Evolutionary conservation across 1,139 yeast genomes (phyloP).

Genomic region (Pichia inconspicua): DNA sequence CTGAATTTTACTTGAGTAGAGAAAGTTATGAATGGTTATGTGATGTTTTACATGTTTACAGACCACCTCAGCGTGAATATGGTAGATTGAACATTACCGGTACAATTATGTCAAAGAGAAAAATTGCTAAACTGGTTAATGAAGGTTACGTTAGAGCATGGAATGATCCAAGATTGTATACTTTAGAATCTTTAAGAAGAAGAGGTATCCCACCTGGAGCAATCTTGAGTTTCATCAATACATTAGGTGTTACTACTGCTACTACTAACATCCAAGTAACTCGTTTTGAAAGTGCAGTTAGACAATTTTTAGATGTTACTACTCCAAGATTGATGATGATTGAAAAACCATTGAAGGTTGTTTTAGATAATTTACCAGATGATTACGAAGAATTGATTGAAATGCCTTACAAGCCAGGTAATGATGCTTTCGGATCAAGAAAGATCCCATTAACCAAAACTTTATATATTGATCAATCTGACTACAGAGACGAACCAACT

Average conservation of each 20-base stretch:
- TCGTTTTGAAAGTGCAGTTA: slow-evolving; percentile 83
- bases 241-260: slow-evolving; percentile 92
- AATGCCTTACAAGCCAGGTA: slow-evolving; percentile 88
- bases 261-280: slow-evolving; percentile 85
- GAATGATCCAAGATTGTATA: slow-evolving; percentile 97
- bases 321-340: slow-evolving; percentile 96
- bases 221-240: slow-evolving; percentile 82
- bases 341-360: slow-evolving; percentile 76
- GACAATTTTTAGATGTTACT: slow-evolving; percentile 79
- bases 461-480: slow-evolving; percentile 78
- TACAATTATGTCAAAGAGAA: slow-evolving; percentile 88
- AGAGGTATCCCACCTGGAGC: slow-evolving; percentile 99
- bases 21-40: slow-evolving; percentile 98
- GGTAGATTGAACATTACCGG: slow-evolving; percentile 95
- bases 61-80: slow-evolving; percentile 98
- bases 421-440: slow-evolving; percentile 64
- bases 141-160: slow-evolving; percentile 83
- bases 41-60: slow-evolving; percentile 87
- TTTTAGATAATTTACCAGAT: slow-evolving; percentile 74
- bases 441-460: slow-evolving; percentile 67
- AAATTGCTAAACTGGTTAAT: slow-evolving; percentile 85
- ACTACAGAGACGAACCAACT: slow-evolving; percentile 64
- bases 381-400: slow-evolving; percentile 61
- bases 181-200: slow-evolving; percentile 89
- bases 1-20: slow-evolving; percentile 85